Base-by-base conservation (phyloP, 1,139 yeast species). In the Lodderomyces orthopsilosis region DNA sequence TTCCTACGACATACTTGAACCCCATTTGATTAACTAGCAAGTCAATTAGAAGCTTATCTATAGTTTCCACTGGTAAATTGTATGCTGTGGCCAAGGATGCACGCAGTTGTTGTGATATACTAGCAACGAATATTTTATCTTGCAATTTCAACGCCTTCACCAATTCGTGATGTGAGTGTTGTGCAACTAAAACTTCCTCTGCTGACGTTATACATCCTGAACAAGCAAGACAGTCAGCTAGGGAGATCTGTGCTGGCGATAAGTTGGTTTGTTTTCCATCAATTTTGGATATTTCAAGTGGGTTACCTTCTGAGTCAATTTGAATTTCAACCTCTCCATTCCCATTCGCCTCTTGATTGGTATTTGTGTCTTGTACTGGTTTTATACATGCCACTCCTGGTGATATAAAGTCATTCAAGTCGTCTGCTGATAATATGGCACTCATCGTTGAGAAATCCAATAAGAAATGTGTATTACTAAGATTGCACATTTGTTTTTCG, bases 151-250 rank as follows among this genome's bases (percentile, higher is more conserved):
- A 65, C 19, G 83, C 87, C 41, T 79, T 75, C 23, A 88, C 53
- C 41, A 93, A 74, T 54, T 90, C 94, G 27, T 77, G 79, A 56
- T 91, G 95, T 30, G 95, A 87, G 62, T 93, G 98, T 53, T 89
- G 84, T 2, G 96, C 89, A 35, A 93, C 87, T 41, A 93, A 68
- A 17, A 93, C 91, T 52, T 91, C 96, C 59, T 93, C 99, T 12
- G 97, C 95, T 9, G 96, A 87, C 0, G 98, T 93, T 48, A 93
- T 90, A 62, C 99, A 93, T 1, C 99, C 99, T 3, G 95, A 83
- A 58, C 99, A 93, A 0, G 98, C 98, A 42, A 93, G 70, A 63
- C 99, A 93, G 68, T 93, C 99, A 8, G 91, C 83, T 37, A 93
- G 66, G 2, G 95, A 85, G 41, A 93, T 93, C 54, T 87, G 93